These are phyloP conservation scores for Talaromyces sp. DNA, from an alignment of 2,329 filamentous ascomycete species.

Conservation along the genomic window DNA sequence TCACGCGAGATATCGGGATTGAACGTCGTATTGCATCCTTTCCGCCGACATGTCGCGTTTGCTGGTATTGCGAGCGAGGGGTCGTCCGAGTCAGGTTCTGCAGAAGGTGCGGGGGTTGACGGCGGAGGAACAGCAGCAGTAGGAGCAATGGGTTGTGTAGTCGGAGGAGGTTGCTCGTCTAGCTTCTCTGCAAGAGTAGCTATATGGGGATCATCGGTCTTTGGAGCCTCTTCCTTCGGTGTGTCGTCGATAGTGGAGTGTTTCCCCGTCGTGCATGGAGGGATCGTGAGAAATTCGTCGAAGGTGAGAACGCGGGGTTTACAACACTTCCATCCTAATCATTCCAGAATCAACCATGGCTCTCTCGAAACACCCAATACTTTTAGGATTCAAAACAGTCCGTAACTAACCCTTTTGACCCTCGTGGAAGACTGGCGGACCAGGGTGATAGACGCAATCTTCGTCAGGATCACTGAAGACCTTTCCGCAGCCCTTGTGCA, in stretches of 20 bases:
- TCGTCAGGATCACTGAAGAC: conserved; percentile 75
- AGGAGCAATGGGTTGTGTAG: conserved; percentile 16
- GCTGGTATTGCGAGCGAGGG: conserved; percentile 65
- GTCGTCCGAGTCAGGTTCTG: conserved; percentile 86
- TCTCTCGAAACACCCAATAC: background rate
- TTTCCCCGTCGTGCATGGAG: conserved; percentile 86
- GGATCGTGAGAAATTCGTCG: conserved; percentile 91
- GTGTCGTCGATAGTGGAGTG: conserved; percentile 83
- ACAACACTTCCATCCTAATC: conserved; percentile 94
- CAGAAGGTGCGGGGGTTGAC: conserved; percentile 19
- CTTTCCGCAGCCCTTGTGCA: conserved; percentile 95
- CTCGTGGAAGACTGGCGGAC: conserved; percentile 92
- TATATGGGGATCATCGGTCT: conserved; percentile 24
- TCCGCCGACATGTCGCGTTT: conserved; percentile 71
- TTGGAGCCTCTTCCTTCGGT: conserved; percentile 41
- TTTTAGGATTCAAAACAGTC: background rate
- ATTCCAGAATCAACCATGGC: background rate
- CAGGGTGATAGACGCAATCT: conserved; percentile 85
- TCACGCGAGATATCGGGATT: conserved; percentile 54
- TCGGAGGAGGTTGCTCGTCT: conserved; percentile 13
- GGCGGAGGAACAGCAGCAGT: conserved; percentile 26
- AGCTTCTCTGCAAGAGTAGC: conserved; percentile 10
- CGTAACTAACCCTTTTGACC: conserved; percentile 80
- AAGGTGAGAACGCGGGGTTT: conserved; percentile 95
- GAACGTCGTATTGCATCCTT: conserved; percentile 65